Evolutionary conservation across 306 rosid genomes (phyloP), one percentile per base, ranked within the genome.

Genomic region (barrel medic (Medicago truncatula)): DNA sequence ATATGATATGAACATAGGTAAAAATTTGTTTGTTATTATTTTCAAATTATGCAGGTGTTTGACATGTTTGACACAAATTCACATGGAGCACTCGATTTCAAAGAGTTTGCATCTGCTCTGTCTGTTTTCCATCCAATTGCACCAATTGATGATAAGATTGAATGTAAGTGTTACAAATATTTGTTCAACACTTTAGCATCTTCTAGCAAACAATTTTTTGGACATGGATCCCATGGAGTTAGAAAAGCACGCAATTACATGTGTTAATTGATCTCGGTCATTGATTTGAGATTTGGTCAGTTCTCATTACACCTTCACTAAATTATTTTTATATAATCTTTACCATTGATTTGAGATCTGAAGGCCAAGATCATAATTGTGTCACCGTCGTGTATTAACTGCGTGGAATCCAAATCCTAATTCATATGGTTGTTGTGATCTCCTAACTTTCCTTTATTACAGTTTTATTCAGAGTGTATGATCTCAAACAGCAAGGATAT

Each of bases 81-180:
- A 28, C 80, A 77, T 65, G 96, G 96, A 53, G 81, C 80, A 70
- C 94, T 92, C 53, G 91, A 83, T 86, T 92, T 92, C 79, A 84
- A 84, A 65, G 94, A 86, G 80, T 92, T 92, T 86, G 97, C 92
- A 9, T 89, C 79, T 76, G 90, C 96, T 78, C 89, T 92, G 50
- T 92, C 97, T 15, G 86, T 90, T 82, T 92, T 92, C 80, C 97
- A 92, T 81, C 97, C 96, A 46, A 88, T 76, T 80, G 97, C 97
- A 71, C 71, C 89, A 46, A 62, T 86, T 43, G 92, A 88, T 60
- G 91, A 86, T 57, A 92, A 92, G 86, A 90, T 90, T 64, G 91
- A 88, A 8, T 90, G 97, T 92, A 85, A 84, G 96, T 70, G 57
- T 67, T 41, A 36, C 80, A 46, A 20, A 54, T 60, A 36, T 67